phyloP scores from a whole-genome alignment of 345 rosid genomes.

The Gossypium arboreum region DNA sequence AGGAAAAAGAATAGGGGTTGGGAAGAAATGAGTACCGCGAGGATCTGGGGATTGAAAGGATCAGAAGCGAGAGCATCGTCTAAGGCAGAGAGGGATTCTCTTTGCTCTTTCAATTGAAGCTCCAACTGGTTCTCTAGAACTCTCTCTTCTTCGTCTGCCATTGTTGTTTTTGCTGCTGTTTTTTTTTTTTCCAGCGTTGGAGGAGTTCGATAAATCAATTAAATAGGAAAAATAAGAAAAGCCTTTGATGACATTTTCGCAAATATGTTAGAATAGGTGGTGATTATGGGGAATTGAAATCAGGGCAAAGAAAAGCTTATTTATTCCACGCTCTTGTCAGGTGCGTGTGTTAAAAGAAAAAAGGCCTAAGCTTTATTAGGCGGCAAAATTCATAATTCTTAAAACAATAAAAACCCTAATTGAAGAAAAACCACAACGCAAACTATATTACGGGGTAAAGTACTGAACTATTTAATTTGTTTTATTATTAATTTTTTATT shows the following conservation, averaged over 20 bases:
- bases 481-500: too few relatives aligned
- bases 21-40: conserved; percentile 40
- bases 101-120: conserved; percentile 62
- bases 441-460: too few relatives aligned
- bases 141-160: conserved; percentile 70
- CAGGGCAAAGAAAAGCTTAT: not conserved
- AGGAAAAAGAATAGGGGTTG: not conserved
- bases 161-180: conserved; percentile 15
- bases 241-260: not conserved
- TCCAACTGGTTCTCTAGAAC: conserved; percentile 74
- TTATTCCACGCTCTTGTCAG: not conserved
- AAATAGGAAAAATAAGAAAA: not conserved
- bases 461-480: too few relatives aligned
- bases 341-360: not conserved
- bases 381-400: not conserved
- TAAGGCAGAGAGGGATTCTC: conserved; percentile 63
- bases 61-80: conserved; percentile 68
- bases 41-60: conserved; percentile 60
- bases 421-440: not conserved
- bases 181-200: not conserved
- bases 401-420: not conserved
- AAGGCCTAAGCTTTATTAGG: not conserved
- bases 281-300: not conserved
- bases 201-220: not conserved
- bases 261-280: not conserved